Base-by-base conservation (phyloP, 495 filamentous ascomycete species). In the Poronia punctata region DNA sequence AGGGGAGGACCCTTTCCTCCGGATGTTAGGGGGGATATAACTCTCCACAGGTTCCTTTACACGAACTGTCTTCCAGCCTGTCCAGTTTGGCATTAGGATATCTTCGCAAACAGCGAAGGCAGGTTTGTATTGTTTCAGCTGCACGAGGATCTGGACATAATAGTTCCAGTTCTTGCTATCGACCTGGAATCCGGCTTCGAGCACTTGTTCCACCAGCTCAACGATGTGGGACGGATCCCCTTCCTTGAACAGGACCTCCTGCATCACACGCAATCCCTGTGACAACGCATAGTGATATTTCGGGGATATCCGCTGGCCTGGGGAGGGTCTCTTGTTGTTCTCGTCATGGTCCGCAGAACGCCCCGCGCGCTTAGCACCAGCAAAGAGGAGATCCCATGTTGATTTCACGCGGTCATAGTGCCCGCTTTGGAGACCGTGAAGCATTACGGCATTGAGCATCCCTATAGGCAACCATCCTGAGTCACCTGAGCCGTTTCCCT, bases 1-100 rank as follows among this genome's bases (percentile, higher is more conserved):
- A 4, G 55, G 53, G 33, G 58, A 46, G 5, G 16, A 27, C 22
- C 57, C 61, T 16, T 55, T 44, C 20, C 61, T 53, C n/a, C 64
- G 60, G 25, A 49, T 19, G 34, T 65, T 59, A 7, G 67, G 54
- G 10, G 67, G 53, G 12, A 69, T 35, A 17, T 43, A 35, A 38
- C 38, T 46, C 40, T 46, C 46, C 26, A 43, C 12, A 17, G 43
- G 38, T 15, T 48, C 40, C 14, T 20, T 43, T 5, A 9, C 27
- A 5, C 60, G 61, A 19, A 50, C 52, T 2, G 38, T 25, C 9
- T 38, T 46, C 88, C 88, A 95, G 15, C 84, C 84, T 3, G 69
- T 69, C 73, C 84, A 93, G 29, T 74, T 66, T 4, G 74, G 75
- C 75, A 90, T 88, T 40, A 95, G 77, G 22, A 78, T 70, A 9